Evolutionary conservation across 2,329 filamentous ascomycete genomes (phyloP).

Genomic region (Fusarium sambucinum): DNA sequence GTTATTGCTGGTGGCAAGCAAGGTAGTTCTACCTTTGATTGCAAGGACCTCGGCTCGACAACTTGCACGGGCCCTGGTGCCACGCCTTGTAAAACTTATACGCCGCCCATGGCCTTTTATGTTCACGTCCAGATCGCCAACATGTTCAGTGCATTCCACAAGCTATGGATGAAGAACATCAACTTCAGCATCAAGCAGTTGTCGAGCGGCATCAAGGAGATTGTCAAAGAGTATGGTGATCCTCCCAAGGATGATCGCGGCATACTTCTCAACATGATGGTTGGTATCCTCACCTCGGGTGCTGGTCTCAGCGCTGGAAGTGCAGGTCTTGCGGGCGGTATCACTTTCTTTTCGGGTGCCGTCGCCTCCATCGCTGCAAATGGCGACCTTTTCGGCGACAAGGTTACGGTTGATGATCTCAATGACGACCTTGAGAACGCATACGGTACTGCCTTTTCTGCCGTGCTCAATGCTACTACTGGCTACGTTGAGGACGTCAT

Average conservation of each 20-base stretch:
- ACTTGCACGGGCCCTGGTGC: slow-evolving; percentile 6
- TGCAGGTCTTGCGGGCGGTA: slow-evolving; percentile 8
- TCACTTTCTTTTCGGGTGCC: slow-evolving; percentile 16
- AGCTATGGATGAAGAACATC: slow-evolving; percentile 12
- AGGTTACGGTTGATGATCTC: slow-evolving; percentile 8
- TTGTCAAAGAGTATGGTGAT: slow-evolving; percentile 14
- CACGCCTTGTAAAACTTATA: slow-evolving; percentile 3
- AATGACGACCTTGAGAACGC: slow-evolving; percentile 6
- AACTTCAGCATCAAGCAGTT: slow-evolving; percentile 13
- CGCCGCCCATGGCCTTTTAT: slow-evolving; percentile 17
- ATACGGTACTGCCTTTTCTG: slow-evolving; percentile 19
- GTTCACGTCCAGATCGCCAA: slow-evolving; percentile 27
- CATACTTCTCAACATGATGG: slow-evolving; percentile 29
- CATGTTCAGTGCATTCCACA: slow-evolving; percentile 11
- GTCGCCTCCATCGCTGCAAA: slow-evolving; percentile 4
- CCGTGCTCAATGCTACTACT: slow-evolving; percentile 4
- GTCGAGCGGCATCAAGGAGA: slow-evolving; percentile 9
- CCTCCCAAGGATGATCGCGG: slow-evolving; percentile 13
- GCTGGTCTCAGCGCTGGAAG: neutral
- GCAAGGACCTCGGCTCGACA: neutral
- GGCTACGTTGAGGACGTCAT: slow-evolving; percentile 14
- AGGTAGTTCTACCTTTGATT: neutral
- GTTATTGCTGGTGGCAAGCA: neutral
- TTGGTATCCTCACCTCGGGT: slow-evolving; percentile 24
- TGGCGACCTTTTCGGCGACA: neutral